Base-by-base conservation (phyloP, 345 rosid species). In the Angophora floribunda region DNA sequence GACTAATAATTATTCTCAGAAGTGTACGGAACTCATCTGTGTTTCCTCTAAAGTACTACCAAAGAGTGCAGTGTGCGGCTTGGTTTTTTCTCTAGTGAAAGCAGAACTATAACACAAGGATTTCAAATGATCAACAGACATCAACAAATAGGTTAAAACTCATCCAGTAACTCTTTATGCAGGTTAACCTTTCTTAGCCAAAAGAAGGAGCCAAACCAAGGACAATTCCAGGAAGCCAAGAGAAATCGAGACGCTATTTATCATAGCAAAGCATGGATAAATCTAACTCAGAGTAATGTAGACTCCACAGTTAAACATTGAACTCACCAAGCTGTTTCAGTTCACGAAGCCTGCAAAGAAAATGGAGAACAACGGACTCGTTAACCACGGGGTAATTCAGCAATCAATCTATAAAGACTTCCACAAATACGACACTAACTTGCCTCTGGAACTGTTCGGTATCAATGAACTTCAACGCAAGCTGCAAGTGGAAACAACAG, bases 381-480 rank as follows among this genome's bases (percentile, higher is more conserved):
- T 4, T 28, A 41, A 87, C 51, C 36, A 17, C 14, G 6, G 26
- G 49, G 78, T 52, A 53, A 53, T 41, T 44, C 41, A 36, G 41
- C 41, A 36, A 9, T 21, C 41, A 55, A 63, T 13, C 65, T 13
- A 63, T 41, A 15, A 17, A 52, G 67, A 65, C 49, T 51, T 49
- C 52, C 50, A 79, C 12, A 45, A 87, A 28, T 67, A 14, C 11
- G 52, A 87, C 87, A 52, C 52, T 41, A 79, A 53, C 90, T 89
- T 88, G 90, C 99, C 99, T 96, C 88, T 97, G 99, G 93, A 97
- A 97, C 89, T 96, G 97, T 93, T 97, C 99, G 6, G 98, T 96
- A 57, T 97, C 98, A 75, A 97, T 93, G 89, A 96, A 97, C 90
- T 96, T 96, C 89, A 96, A 91, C 70, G 95, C 89, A 79, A 96